Percentiles rank a stretch among this genome's conserved stretches.
Conservation (phyloP, 2,329 filamentous ascomycete species). For the Apiospora sp. region DNA sequence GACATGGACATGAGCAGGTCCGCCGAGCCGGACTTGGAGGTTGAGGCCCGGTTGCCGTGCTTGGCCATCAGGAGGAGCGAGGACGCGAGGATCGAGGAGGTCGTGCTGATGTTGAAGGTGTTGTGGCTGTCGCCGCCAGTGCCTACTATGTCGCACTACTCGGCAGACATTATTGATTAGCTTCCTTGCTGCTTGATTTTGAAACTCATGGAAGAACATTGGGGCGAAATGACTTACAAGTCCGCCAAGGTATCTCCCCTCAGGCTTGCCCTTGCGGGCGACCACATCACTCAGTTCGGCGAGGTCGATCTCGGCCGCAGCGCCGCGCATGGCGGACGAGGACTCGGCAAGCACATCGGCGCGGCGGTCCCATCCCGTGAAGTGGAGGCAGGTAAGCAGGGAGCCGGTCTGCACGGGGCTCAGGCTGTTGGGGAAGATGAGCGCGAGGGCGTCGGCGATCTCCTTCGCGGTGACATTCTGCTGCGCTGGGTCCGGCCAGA, state of each 20-base stretch:
- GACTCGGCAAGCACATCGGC: conserved; percentile 88
- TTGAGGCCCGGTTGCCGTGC: conserved; percentile 95
- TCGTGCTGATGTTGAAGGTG: conserved; percentile 98
- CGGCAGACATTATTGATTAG: conserved; percentile 26
- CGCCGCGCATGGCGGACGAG: conserved; percentile 82
- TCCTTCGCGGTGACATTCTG: conserved; percentile 73
- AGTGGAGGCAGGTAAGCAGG: conserved; percentile 89
- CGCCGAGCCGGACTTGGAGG: conserved; percentile 93
- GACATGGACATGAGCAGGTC: conserved; percentile 83
- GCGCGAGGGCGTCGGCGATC: conserved; percentile 87
- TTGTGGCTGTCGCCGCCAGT: conserved; percentile 96
- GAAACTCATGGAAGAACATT: not conserved
- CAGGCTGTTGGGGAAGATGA: conserved; percentile 90
- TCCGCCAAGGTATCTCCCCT: conserved; percentile 82
- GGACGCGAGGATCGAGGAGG: conserved; percentile 89
- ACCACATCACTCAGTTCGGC: conserved; percentile 68
- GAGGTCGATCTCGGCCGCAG: conserved; percentile 76
- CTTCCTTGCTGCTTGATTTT: not conserved
- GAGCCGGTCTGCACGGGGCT: conserved; percentile 89
- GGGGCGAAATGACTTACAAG: conserved; percentile 65
- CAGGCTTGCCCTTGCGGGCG: conserved; percentile 64
- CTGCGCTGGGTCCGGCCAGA: conserved; percentile 67
- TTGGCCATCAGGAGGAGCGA: conserved; percentile 87
- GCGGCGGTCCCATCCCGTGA: conserved; percentile 83
- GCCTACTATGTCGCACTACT: conserved; percentile 90